A percentile compares a stretch with the other conserved stretches of the same genome.
These are phyloP conservation scores for Adansonia grandidieri DNA, from an alignment of 441 rosid genomes.

Conservation along the genomic window DNA sequence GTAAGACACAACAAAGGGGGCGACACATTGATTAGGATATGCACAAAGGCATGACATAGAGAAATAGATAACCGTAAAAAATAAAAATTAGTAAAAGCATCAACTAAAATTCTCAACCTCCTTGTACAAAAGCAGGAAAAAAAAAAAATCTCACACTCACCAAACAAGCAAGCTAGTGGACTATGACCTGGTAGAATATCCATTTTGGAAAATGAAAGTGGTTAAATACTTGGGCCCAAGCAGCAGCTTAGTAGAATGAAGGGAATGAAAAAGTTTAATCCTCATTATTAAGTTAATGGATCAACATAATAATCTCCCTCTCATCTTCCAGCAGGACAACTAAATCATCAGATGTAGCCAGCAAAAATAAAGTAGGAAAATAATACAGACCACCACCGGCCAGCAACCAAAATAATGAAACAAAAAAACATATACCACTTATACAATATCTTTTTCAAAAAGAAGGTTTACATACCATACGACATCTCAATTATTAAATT, in stretches of 20 bases:
- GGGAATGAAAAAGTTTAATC: conserved; percentile 1
- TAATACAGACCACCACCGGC: not conserved
- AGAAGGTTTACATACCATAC: not conserved
- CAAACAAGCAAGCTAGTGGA: not conserved
- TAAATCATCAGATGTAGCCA: conserved; percentile 3
- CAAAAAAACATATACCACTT: conserved; percentile 3
- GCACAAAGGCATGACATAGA: not conserved
- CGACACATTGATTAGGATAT: not conserved
- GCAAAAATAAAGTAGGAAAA: not conserved
- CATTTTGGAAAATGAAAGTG: not conserved
- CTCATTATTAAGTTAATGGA: not conserved
- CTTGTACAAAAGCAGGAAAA: not conserved
- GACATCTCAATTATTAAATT: conserved; percentile 12
- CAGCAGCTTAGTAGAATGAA: not conserved
- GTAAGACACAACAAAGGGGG: not conserved
- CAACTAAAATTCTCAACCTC: conserved; percentile 4
- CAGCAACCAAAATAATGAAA: not conserved
- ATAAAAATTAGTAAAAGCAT: not conserved
- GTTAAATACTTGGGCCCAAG: not conserved
- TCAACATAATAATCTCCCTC: not conserved
- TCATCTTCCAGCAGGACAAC: conserved; percentile 4
- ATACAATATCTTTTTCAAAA: not conserved
- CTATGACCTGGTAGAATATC: not conserved
- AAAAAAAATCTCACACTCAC: not conserved
- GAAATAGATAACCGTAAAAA: not conserved